phyloP scores from a whole-genome alignment of 148 eudicot species.

The Mesembryanthemum crystallinum region DNA sequence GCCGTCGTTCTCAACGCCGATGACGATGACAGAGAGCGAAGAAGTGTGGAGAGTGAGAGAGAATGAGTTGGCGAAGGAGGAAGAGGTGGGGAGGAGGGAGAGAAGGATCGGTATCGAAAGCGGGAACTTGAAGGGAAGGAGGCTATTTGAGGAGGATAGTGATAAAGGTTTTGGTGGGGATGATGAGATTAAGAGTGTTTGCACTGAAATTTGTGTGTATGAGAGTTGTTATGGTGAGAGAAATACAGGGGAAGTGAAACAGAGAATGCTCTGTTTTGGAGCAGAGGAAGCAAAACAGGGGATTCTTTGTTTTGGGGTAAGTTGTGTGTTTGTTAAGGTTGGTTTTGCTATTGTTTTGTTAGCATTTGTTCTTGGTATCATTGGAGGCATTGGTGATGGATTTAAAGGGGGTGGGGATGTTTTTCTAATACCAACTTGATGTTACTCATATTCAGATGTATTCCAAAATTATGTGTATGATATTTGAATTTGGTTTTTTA shows the following conservation, averaged over 20 bases:
- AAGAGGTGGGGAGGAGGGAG: constrained; percentile 9
- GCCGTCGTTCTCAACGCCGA: constrained; percentile 8
- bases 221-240: background rate
- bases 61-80: constrained; percentile 30
- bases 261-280: background rate
- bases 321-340: background rate
- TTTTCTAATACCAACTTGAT: constrained; percentile 13
- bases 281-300: background rate
- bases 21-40: constrained; percentile 5
- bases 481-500: too few species aligned
- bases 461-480: too few species aligned
- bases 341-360: background rate
- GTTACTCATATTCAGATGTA: too few species aligned
- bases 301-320: background rate
- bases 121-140: constrained; percentile 29
- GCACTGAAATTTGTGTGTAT: background rate
- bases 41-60: constrained; percentile 33
- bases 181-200: constrained; percentile 11
- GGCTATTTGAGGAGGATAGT: constrained; percentile 25
- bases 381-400: background rate
- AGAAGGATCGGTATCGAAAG: constrained; percentile 18
- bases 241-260: background rate
- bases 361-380: constrained; percentile 13
- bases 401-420: background rate
- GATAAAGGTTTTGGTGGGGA: constrained; percentile 15